These are phyloP conservation scores for Rutstroemia sp. DNA, from an alignment of 2,329 filamentous ascomycete species.

Conservation along the genomic window DNA sequence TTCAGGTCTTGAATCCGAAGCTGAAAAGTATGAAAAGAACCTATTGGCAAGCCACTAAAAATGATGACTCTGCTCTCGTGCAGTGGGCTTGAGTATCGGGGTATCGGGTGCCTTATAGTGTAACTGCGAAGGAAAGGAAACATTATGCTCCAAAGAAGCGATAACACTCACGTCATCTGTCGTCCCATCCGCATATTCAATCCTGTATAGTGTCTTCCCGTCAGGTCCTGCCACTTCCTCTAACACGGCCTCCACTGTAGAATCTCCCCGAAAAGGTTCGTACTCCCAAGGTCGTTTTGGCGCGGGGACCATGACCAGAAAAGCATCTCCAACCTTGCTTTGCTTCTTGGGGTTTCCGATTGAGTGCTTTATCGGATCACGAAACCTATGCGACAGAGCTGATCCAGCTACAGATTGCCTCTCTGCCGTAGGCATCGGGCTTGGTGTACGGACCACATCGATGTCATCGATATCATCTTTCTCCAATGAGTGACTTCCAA, in stretches of 20 bases:
- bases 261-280: slow-evolving; percentile 20
- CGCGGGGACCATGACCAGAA: slow-evolving; percentile 22
- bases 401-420: slow-evolving; percentile 16
- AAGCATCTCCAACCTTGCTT: slow-evolving; percentile 10
- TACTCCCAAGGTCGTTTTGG: slow-evolving; percentile 26
- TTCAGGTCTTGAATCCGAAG: no score
- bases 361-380: slow-evolving; percentile 13
- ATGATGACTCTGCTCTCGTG: no score
- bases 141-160: not conserved
- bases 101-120: not conserved
- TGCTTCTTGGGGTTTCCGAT: not conserved
- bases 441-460: slow-evolving; percentile 13
- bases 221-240: slow-evolving; percentile 16
- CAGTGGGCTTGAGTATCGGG: no score
- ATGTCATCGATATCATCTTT: slow-evolving; percentile 10
- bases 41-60: no score
- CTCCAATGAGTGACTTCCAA: not conserved
- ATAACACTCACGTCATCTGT: slow-evolving; percentile 26
- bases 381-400: slow-evolving; percentile 19
- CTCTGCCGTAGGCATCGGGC: slow-evolving; percentile 1
- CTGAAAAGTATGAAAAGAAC: no score
- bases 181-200: slow-evolving; percentile 29
- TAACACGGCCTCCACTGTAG: slow-evolving; percentile 27
- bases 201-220: slow-evolving; percentile 21
- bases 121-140: not conserved